phyloP scores from a whole-genome alignment of 2,329 filamentous ascomycete species.

The Botrytis deweyae region DNA sequence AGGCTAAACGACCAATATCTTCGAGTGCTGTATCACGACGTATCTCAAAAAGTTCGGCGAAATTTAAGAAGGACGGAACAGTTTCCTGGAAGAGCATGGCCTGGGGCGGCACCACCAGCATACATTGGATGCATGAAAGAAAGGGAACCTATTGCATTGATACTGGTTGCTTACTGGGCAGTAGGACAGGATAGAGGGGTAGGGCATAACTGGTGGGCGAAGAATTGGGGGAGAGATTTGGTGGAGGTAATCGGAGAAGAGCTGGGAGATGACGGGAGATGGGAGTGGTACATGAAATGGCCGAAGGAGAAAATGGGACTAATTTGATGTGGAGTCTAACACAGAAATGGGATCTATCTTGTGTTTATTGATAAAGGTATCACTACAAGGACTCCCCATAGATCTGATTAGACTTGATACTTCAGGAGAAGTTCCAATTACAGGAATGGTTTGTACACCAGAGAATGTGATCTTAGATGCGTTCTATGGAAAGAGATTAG shows the following conservation, averaged over 20 bases:
- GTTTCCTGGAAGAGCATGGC: constrained; percentile 10
- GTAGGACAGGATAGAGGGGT: constrained; percentile 16
- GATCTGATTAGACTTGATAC: background rate
- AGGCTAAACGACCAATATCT: background rate
- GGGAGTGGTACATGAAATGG: constrained; percentile 10
- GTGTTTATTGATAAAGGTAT: background rate
- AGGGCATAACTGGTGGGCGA: constrained; percentile 20
- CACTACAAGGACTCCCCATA: background rate
- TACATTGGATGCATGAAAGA: constrained; percentile 14
- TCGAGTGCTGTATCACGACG: background rate
- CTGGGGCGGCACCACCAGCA: background rate
- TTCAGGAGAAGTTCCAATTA: background rate
- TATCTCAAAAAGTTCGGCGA: background rate
- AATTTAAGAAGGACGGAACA: constrained; percentile 13
- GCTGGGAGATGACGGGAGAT: background rate
- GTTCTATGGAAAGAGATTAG: background rate
- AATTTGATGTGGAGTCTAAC: background rate
- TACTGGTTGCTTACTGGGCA: constrained; percentile 14
- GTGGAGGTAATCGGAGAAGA: background rate
- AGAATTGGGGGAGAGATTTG: constrained; percentile 8
- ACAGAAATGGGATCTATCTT: background rate
- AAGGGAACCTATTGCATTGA: constrained; percentile 16
- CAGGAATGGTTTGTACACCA: background rate
- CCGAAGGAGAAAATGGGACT: constrained; percentile 7
- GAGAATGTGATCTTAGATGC: background rate